phyloP scores from a whole-genome alignment of 192 early-diverging fungal genomes.

The Gaertneriomyces sp. region DNA sequence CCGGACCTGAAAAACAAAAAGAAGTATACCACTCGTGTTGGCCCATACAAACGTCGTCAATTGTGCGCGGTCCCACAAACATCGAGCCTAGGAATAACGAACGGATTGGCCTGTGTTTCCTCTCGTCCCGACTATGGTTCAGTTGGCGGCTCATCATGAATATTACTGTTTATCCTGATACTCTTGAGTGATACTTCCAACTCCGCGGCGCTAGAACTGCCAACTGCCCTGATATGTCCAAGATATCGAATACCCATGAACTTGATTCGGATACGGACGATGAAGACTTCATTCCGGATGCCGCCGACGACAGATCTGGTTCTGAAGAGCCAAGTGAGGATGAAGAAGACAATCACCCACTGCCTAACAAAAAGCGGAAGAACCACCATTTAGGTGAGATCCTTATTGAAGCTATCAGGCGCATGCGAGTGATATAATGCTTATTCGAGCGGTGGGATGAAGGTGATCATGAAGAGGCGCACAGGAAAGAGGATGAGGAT shows the following conservation, averaged over 20 bases:
- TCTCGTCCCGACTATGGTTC: too few relatives aligned
- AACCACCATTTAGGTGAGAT: neutral
- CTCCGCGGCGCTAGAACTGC: too few relatives aligned
- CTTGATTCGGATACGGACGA: slow-evolving; percentile 6
- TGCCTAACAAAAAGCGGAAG: neutral
- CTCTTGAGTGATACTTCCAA: too few relatives aligned
- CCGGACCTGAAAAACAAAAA: too few relatives aligned
- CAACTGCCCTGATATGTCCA: neutral
- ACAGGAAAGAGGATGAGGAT: neutral
- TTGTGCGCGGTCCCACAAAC: too few relatives aligned
- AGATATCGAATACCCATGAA: neutral
- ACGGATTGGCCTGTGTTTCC: too few relatives aligned
- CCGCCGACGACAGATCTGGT: neutral
- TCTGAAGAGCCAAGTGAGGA: neutral
- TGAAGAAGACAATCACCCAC: neutral
- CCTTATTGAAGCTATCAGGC: neutral
- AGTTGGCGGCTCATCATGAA: too few relatives aligned
- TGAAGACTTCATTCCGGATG: slow-evolving; percentile 6
- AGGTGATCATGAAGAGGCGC: neutral
- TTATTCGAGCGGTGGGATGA: neutral
- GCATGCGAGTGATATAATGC: neutral
- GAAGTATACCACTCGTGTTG: too few relatives aligned
- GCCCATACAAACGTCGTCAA: too few relatives aligned
- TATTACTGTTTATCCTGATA: too few relatives aligned
- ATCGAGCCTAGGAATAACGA: too few relatives aligned